Percentiles rank a stretch among this genome's conserved stretches.
Evolutionary conservation across 768 basidiomycete genomes (phyloP).

Genomic region (Phlebiopsis flavidoalba): DNA sequence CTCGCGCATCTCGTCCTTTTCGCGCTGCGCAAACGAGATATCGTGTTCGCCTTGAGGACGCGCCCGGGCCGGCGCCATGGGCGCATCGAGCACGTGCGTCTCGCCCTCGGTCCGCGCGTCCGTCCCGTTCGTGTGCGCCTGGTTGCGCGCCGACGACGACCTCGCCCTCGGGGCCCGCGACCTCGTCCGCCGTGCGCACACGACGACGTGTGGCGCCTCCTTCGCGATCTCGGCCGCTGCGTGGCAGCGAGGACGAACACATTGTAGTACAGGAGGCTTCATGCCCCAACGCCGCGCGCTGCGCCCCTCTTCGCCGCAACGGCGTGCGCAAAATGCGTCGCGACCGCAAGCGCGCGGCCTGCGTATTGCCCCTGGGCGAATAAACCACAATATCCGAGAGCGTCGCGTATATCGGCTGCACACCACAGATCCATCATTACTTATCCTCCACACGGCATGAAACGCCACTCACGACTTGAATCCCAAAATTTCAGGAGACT

Average conservation of each 20-base stretch:
- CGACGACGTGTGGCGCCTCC: slow-evolving; percentile 35
- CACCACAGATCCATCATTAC: not conserved
- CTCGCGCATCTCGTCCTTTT: slow-evolving; percentile 88
- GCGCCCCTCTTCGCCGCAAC: slow-evolving; percentile 51
- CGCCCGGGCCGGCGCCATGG: not conserved
- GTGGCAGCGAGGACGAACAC: slow-evolving; percentile 71
- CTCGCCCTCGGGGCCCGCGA: too few species aligned
- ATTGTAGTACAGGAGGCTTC: slow-evolving; percentile 52
- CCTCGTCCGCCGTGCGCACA: not conserved
- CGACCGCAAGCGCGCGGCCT: slow-evolving; percentile 51
- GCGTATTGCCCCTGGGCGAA: slow-evolving; percentile 58
- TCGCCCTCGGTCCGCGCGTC: not conserved
- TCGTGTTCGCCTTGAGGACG: slow-evolving; percentile 40
- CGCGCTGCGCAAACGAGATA: slow-evolving; percentile 76
- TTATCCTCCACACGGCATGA: not conserved
- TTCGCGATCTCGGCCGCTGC: slow-evolving; percentile 38
- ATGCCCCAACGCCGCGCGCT: slow-evolving; percentile 26
- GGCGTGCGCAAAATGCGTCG: slow-evolving; percentile 61
- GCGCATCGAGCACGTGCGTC: too few species aligned
- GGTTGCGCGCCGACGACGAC: not conserved
- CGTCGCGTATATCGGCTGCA: slow-evolving; percentile 76
- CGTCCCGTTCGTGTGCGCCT: not conserved
- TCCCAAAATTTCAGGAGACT: slow-evolving; percentile 83
- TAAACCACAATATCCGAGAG: slow-evolving; percentile 90
- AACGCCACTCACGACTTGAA: slow-evolving; percentile 70